phyloP scores from a whole-genome alignment of 2,329 filamentous ascomycete genomes.

The Byssochlamys sp. region DNA sequence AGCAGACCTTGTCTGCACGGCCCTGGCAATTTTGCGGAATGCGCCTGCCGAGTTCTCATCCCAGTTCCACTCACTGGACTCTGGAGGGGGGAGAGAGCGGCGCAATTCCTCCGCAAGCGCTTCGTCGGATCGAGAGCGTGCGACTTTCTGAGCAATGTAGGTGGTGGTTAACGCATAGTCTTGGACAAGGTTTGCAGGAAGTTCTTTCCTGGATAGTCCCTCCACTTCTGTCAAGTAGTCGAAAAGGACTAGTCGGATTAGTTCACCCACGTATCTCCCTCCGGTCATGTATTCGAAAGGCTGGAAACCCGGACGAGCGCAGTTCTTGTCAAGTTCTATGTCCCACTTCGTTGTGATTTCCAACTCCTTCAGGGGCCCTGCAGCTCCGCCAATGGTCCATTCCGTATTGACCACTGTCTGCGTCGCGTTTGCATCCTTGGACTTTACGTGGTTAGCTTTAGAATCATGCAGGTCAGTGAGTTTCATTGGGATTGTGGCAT shows the following conservation, averaged over 20 bases:
- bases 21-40: conserved; percentile 58
- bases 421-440: conserved; percentile 41
- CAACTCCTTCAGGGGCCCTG: conserved; percentile 52
- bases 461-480: conserved; percentile 52
- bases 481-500: conserved; percentile 67
- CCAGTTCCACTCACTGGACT: conserved; percentile 50
- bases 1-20: conserved; percentile 63
- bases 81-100: conserved; percentile 46
- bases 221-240: conserved; percentile 50
- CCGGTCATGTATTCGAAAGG: conserved; percentile 79
- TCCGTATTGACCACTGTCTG: conserved; percentile 73
- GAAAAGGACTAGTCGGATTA: conserved; percentile 60
- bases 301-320: conserved; percentile 65
- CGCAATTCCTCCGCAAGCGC: conserved; percentile 38
- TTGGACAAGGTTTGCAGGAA: conserved; percentile 49
- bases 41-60: conserved; percentile 49
- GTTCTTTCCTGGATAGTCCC: conserved; percentile 24
- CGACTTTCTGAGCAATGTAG: conserved; percentile 62
- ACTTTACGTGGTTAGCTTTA: conserved; percentile 48
- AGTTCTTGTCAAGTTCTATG: conserved; percentile 53
- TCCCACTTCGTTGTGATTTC: conserved; percentile 63
- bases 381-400: conserved; percentile 70
- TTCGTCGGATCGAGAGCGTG: conserved; percentile 41
- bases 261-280: conserved; percentile 66
- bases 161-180: conserved; percentile 60